Conservation (phyloP, 441 rosid genomes). For the Pelargonium citronellum region DNA sequence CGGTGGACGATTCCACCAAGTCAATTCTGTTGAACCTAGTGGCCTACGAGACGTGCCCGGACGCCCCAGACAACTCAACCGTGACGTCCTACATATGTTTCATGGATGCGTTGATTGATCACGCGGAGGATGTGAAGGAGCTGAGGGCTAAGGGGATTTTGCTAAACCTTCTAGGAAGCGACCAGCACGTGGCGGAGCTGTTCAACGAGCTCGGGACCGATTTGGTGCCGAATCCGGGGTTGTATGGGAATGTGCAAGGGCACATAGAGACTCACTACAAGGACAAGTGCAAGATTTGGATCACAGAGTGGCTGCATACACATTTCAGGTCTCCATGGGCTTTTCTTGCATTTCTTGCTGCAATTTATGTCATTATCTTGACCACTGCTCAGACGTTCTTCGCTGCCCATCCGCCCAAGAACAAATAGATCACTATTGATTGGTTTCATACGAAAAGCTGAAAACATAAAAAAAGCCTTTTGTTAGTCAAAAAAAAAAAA, state of each 20-base stretch:
- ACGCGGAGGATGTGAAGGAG: constrained; percentile 20
- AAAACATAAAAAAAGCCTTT: too few relatives aligned
- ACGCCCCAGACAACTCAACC: background rate
- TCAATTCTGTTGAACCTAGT: constrained; percentile 26
- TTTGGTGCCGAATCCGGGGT: constrained; percentile 11
- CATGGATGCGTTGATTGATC: constrained; percentile 25
- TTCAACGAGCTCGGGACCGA: constrained; percentile 22
- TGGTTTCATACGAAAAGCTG: too few relatives aligned
- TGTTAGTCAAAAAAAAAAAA: too few relatives aligned
- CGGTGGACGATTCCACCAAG: constrained; percentile 23
- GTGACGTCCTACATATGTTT: constrained; percentile 26
- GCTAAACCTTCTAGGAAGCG: constrained; percentile 17
- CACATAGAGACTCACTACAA: constrained; percentile 16
- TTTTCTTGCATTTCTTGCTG: constrained; percentile 22
- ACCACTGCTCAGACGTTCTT: constrained; percentile 20
- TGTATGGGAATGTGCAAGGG: background rate
- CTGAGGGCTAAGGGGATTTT: constrained; percentile 15
- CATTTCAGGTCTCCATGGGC: constrained; percentile 27
- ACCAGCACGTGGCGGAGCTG: constrained; percentile 23
- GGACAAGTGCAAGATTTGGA: background rate
- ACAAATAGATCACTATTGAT: too few relatives aligned
- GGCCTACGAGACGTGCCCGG: constrained; percentile 24
- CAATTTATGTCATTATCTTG: constrained; percentile 11
- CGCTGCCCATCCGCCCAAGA: background rate
- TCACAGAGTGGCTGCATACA: constrained; percentile 5